phyloP scores from a whole-genome alignment of 768 basidiomycete species.

The Leucocoprinus sp. region DNA sequence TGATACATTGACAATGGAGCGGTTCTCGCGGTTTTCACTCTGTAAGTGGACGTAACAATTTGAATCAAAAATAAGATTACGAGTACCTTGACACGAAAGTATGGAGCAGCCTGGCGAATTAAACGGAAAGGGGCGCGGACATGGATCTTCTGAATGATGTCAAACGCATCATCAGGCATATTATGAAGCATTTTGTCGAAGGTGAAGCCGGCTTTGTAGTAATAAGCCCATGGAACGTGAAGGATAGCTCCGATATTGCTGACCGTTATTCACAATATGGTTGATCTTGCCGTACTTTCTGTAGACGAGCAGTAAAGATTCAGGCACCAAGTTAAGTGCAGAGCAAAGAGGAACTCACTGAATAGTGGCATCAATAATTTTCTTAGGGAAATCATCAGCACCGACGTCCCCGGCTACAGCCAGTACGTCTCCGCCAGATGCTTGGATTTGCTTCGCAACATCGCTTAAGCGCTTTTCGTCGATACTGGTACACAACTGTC shows the following conservation, averaged over 20 bases:
- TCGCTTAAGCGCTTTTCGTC: conserved; percentile 59
- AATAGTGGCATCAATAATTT: conserved; percentile 67
- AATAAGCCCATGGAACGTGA: not conserved
- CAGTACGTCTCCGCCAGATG: conserved; percentile 64
- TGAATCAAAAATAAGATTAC: not conserved
- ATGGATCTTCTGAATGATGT: conserved; percentile 79
- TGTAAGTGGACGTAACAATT: conserved; percentile 17
- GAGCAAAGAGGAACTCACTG: conserved; percentile 37
- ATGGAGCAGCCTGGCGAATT: conserved; percentile 75
- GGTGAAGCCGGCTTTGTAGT: conserved; percentile 59
- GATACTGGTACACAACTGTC: conserved; percentile 36
- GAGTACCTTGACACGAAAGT: conserved; percentile 67
- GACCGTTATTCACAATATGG: conserved; percentile 79
- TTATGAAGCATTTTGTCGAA: conserved; percentile 87
- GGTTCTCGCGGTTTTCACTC: conserved; percentile 52
- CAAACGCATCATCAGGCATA: conserved; percentile 74
- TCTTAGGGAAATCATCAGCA: conserved; percentile 77
- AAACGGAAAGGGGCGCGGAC: conserved; percentile 83
- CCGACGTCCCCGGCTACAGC: conserved; percentile 74
- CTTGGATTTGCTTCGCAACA: conserved; percentile 68
- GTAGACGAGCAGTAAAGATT: not conserved
- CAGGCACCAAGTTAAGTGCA: not conserved
- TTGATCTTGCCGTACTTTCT: conserved; percentile 81
- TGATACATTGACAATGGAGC: conserved; percentile 76
- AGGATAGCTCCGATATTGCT: conserved; percentile 11